These are phyloP conservation scores for Claviceps sp. DNA, from an alignment of 2,329 filamentous ascomycete species.

Conservation along the genomic window DNA sequence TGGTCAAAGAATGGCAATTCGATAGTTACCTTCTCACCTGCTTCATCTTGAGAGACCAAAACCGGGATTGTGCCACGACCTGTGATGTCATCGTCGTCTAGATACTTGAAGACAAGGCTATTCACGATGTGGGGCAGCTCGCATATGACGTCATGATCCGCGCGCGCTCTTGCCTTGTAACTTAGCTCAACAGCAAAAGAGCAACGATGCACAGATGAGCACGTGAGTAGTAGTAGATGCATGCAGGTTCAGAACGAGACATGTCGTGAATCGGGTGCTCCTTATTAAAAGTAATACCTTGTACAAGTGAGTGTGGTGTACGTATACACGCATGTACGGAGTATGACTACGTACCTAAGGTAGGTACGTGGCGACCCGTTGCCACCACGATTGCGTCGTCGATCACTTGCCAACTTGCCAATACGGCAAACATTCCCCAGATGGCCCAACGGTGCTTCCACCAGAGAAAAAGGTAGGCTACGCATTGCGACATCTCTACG, in stretches of 20 bases:
- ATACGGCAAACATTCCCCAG: too few species aligned
- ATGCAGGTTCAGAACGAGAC: neutral
- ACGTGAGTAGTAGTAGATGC: neutral
- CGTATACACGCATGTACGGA: too few species aligned
- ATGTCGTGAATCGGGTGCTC: neutral
- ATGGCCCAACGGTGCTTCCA: neutral
- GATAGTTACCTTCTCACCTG: neutral
- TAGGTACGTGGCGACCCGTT: too few species aligned
- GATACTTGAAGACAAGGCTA: neutral
- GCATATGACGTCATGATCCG: constrained; percentile 5
- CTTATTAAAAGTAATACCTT: neutral
- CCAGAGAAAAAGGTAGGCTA: neutral
- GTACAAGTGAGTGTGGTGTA: neutral
- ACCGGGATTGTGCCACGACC: neutral
- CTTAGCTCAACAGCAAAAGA: neutral
- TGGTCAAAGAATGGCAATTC: neutral
- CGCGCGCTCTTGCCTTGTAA: neutral
- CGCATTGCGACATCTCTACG: neutral
- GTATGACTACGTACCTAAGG: too few species aligned
- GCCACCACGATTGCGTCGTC: neutral
- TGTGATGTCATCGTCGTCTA: constrained; percentile 5
- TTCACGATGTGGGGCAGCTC: constrained; percentile 1
- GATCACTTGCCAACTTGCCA: neutral
- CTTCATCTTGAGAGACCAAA: neutral
- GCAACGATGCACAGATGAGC: neutral